Base-by-base conservation (phyloP, 805 yeast species). In the Yarrowia yakushimensis region DNA sequence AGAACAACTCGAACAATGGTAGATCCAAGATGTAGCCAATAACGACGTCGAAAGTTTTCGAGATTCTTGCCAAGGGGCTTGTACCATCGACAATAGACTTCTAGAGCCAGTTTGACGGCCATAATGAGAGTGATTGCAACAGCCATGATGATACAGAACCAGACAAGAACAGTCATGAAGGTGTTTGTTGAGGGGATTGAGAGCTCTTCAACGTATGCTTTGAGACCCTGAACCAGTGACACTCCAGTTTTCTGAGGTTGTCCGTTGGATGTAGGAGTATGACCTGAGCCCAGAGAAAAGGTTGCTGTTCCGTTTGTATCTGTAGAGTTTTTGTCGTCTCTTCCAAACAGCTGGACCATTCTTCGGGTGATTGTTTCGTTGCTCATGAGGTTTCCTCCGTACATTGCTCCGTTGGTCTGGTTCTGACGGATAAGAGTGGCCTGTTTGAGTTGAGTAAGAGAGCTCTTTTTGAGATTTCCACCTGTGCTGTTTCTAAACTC, bases 151-250 rank as follows among this genome's bases (percentile, higher is more conserved):
- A 73, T 69, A 9, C 68, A 66, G 68, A 71, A 73, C 71, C 74
- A 73, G 17, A 73, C 64, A 23, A 73, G 64, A 5, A 69, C 65
- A 7, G 74, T 71, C 66, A 69, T 63, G 63, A 73, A 73, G 12
- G 73, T 68, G 63, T 73, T 72, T 17, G 74, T 69, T 36, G 64
- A 62, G 10, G 76, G 76, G 22, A 73, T 66, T 27, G 64, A 37
- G 10, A 71, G 67, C 42, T 71, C 68, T 31, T 72, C 72, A 8
- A 69, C 65, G 63, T 67, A 73, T 3, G 72, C 69, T 28, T 65
- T 70, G 33, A 73, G 62, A 6, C 76, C 76, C 22, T 67, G 64
- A 10, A 72, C 71, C 22, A 64, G 18, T 2, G 63, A 31, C 15
- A 59, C 57, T 6, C 61, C 28, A 0, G 61, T 55, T 11, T 43